phyloP scores from a whole-genome alignment of 2,329 filamentous ascomycete genomes.

The Aspergillus hortae region DNA sequence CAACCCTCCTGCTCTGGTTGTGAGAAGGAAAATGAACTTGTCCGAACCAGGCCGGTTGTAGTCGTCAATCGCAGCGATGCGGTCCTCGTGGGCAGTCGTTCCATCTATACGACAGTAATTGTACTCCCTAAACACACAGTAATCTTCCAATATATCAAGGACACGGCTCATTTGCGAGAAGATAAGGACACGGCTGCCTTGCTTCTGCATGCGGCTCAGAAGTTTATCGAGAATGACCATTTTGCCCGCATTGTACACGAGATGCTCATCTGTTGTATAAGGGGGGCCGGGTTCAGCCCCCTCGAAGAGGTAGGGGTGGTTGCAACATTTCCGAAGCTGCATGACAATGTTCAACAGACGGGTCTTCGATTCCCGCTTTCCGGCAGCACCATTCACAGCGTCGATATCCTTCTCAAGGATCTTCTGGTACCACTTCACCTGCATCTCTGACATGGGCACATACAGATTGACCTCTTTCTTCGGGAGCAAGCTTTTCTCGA shows the following conservation, averaged over 20 bases:
- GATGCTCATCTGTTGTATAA: constrained; percentile 96
- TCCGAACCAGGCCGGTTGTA: constrained; percentile 96
- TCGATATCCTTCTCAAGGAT: constrained; percentile 99
- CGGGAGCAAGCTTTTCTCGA: constrained; percentile 93
- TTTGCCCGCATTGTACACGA: constrained; percentile 90
- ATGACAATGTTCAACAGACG: constrained; percentile 97
- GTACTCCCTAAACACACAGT: constrained; percentile 91
- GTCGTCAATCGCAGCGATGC: constrained; percentile 94
- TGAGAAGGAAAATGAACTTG: constrained; percentile 94
- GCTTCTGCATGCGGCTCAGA: constrained; percentile 72
- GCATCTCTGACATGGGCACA: constrained; percentile 98
- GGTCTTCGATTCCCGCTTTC: constrained; percentile 97
- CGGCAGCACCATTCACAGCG: constrained; percentile 92
- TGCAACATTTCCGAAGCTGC: constrained; percentile 98
- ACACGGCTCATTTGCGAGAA: constrained; percentile 99
- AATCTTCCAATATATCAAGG: constrained; percentile 94
- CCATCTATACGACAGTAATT: constrained; percentile 98
- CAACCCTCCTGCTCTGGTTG: constrained; percentile 89
- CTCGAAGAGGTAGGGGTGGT: constrained; percentile 97
- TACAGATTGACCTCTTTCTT: constrained; percentile 98
- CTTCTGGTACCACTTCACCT: constrained; percentile 98
- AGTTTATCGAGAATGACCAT: constrained; percentile 97
- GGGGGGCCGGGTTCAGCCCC: constrained; percentile 95
- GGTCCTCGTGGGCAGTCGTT: constrained; percentile 93
- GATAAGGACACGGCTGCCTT: constrained; percentile 93